Percentiles rank a stretch among this genome's conserved stretches.
These are phyloP conservation scores for Raffaelea deltoideospora DNA, from an alignment of 2,329 filamentous ascomycete genomes.

Conservation along the genomic window DNA sequence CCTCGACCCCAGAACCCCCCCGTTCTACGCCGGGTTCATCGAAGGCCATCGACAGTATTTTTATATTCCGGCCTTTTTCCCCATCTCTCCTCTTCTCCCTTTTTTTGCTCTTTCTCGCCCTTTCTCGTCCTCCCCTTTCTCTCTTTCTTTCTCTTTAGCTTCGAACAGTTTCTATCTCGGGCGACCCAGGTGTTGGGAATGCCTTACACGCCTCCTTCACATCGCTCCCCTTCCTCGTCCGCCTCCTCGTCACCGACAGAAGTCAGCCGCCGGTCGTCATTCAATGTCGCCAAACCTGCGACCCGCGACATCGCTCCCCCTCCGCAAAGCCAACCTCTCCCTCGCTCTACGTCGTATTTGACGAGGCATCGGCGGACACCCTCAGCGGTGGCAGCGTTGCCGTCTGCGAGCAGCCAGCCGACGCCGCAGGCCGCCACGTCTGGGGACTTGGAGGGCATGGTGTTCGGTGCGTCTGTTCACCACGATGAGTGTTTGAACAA, in stretches of 20 bases:
- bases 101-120: not conserved
- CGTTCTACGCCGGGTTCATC: no score
- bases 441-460: conserved; percentile 31
- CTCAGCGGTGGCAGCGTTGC: conserved; percentile 23
- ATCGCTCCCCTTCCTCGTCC: conserved; percentile 46
- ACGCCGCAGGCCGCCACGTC: conserved; percentile 34
- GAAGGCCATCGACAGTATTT: no score
- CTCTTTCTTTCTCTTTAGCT: not conserved
- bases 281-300: conserved; percentile 21
- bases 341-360: conserved; percentile 51
- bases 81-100: no score
- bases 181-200: conserved; percentile 35
- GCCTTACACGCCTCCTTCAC: conserved; percentile 77
- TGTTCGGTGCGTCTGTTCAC: conserved; percentile 17
- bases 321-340: conserved; percentile 35
- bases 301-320: conserved; percentile 3
- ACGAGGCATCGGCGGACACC: conserved; percentile 46
- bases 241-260: conserved; percentile 41
- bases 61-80: no score
- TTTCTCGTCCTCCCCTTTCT: not conserved
- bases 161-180: not conserved
- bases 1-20: no score
- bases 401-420: conserved; percentile 23
- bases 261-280: conserved; percentile 42
- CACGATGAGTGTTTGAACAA: conserved; percentile 6